Evolutionary conservation across 768 basidiomycete species (phyloP).

Genomic region (Podaxis carcinomalis): DNA sequence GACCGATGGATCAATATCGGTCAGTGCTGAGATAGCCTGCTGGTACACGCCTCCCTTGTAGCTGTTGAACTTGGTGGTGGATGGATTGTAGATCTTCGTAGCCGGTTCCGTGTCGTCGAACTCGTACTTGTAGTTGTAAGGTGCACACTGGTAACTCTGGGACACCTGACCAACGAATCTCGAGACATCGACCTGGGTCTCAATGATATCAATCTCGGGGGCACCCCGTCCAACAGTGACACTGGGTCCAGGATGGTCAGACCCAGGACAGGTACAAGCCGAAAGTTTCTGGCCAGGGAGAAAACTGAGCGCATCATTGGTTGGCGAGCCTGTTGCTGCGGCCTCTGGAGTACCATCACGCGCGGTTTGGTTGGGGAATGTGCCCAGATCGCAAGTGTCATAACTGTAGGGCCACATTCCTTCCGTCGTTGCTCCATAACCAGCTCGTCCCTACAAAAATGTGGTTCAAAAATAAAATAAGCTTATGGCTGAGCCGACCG

Average conservation of each 20-base stretch:
- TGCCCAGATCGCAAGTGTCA: conserved; percentile 79
- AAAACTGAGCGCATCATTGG: conserved; percentile 58
- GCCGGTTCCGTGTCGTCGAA: conserved; percentile 48
- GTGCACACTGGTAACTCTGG: conserved; percentile 75
- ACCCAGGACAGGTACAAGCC: conserved; percentile 79
- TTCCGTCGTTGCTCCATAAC: conserved; percentile 85
- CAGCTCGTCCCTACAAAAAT: conserved; percentile 62
- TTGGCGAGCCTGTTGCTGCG: conserved; percentile 42
- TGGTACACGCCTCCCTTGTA: conserved; percentile 70
- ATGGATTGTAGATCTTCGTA: conserved; percentile 46
- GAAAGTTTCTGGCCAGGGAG: conserved; percentile 83
- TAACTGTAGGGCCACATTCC: conserved; percentile 84
- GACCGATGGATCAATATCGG: conserved; percentile 42
- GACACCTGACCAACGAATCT: conserved; percentile 59
- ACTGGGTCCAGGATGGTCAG: conserved; percentile 86
- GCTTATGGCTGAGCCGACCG: neutral
- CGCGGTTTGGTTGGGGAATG: conserved; percentile 72
- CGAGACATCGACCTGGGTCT: conserved; percentile 63
- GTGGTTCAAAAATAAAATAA: conserved; percentile 15
- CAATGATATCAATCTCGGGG: conserved; percentile 90
- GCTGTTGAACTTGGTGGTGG: conserved; percentile 49
- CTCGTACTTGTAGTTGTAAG: conserved; percentile 65
- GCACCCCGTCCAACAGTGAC: conserved; percentile 63
- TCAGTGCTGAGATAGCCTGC: conserved; percentile 67
- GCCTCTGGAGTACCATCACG: conserved; percentile 52